Conservation (phyloP, 169 alveolate species). For the Plasmodium inui region DNA sequence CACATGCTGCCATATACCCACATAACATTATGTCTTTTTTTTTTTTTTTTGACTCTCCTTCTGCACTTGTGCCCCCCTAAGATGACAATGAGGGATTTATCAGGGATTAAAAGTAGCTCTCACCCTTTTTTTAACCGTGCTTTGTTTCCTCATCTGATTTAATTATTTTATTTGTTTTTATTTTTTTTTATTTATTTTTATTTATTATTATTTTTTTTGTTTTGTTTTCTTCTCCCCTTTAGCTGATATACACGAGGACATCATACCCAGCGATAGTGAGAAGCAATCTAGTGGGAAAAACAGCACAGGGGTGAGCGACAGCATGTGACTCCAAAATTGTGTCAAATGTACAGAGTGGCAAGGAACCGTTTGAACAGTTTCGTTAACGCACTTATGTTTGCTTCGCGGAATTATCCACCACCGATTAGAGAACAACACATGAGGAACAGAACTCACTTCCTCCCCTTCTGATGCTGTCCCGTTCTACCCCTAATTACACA, state of each 20-base stretch:
- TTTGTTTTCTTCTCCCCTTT: not conserved
- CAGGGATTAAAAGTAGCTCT: slow-evolving; percentile 20
- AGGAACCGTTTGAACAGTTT: not conserved
- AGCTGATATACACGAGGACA: slow-evolving; percentile 19
- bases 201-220: not conserved
- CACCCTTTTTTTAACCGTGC: not conserved
- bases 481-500: not conserved
- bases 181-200: slow-evolving; percentile 2
- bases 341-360: slow-evolving; percentile 31
- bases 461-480: not conserved
- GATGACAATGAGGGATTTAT: slow-evolving; percentile 20
- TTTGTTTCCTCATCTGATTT: not conserved
- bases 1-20: not conserved
- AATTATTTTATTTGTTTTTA: not conserved
- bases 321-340: not conserved
- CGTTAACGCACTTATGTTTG: not conserved
- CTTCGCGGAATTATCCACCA: not conserved
- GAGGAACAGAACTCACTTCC: not conserved
- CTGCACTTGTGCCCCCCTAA: not conserved
- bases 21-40: not conserved
- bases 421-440: not conserved
- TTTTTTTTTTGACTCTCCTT: not conserved
- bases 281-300: not conserved
- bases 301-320: slow-evolving; percentile 6
- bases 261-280: not conserved